Percentiles rank a stretch among this genome's conserved stretches.
phyloP scores from a whole-genome alignment of 2,329 filamentous ascomycete species.

The Samsoniella hepiali region DNA sequence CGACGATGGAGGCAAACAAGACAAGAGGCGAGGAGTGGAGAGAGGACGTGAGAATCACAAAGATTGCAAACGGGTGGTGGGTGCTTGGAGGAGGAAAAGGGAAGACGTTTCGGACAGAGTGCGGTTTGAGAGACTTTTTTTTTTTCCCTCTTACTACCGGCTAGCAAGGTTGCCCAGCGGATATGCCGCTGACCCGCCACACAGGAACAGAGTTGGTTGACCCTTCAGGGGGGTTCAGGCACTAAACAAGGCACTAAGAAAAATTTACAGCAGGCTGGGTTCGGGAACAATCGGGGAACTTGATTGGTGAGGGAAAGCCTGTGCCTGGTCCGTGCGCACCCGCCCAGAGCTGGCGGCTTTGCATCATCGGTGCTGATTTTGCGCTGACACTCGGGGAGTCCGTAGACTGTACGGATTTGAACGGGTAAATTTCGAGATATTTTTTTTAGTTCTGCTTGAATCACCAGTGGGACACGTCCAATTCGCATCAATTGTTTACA shows the following conservation, averaged over 20 bases:
- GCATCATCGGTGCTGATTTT: conserved; percentile 2
- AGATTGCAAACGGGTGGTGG: conserved; percentile 17
- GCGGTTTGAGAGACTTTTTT: conserved; percentile 20
- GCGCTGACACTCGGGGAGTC: neutral
- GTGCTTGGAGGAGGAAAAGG: conserved; percentile 18
- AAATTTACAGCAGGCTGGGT: conserved; percentile 10
- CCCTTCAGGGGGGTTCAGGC: neutral
- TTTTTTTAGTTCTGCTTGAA: too few relatives aligned
- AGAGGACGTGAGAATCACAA: conserved; percentile 22
- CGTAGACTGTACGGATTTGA: neutral
- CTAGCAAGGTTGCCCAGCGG: conserved; percentile 8
- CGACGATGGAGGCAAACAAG: conserved; percentile 21
- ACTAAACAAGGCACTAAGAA: conserved; percentile 9
- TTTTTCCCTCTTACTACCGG: conserved; percentile 8
- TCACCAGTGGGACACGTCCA: too few relatives aligned
- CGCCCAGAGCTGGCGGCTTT: neutral
- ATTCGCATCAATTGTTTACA: too few relatives aligned
- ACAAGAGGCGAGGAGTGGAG: conserved; percentile 30
- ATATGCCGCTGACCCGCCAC: conserved; percentile 1
- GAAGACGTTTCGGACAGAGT: conserved; percentile 13
- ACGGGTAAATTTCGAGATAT: neutral
- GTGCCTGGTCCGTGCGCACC: conserved; percentile 8
- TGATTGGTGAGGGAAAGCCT: conserved; percentile 15
- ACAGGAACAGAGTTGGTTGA: neutral
- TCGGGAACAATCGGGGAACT: conserved; percentile 17